Percentiles rank a stretch among this genome's conserved stretches.
phyloP scores from a whole-genome alignment of 208 protist species.

The Trypanosoma brucei region DNA sequence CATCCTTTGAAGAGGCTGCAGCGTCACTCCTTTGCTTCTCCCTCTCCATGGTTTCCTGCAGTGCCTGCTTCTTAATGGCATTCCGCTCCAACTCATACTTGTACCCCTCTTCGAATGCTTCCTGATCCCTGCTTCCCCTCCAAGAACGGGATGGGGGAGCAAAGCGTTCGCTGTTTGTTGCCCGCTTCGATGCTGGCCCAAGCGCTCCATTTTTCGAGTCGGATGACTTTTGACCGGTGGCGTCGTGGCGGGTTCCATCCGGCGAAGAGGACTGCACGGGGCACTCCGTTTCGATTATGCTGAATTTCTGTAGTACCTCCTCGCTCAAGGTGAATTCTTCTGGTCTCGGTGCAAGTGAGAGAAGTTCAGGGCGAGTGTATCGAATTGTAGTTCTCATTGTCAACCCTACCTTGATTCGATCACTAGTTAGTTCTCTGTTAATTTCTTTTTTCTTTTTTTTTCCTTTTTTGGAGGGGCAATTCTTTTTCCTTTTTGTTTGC shows the following conservation, averaged over 20 bases:
- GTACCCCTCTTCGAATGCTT: conserved; percentile 83
- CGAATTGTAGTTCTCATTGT: conserved; percentile 16
- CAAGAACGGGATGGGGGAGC: conserved; percentile 35
- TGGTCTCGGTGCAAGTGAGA: conserved; percentile 34
- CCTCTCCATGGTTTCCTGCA: conserved; percentile 68
- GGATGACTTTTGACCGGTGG: conserved; percentile 4
- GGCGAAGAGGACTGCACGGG: conserved; percentile 1
- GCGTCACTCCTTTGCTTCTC: conserved; percentile 29
- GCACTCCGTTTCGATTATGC: conserved; percentile 58
- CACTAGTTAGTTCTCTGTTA: too few relatives aligned
- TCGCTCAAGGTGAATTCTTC: conserved; percentile 28
- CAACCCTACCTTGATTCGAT: background rate
- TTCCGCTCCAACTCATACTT: conserved; percentile 78
- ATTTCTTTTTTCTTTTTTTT: too few relatives aligned
- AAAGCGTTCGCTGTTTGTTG: conserved; percentile 50
- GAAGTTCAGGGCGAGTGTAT: conserved; percentile 59
- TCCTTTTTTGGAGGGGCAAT: too few relatives aligned
- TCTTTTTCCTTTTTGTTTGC: too few relatives aligned
- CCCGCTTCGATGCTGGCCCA: background rate
- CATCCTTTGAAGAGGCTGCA: background rate
- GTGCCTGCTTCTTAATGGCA: conserved; percentile 45
- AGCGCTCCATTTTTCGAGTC: conserved; percentile 4
- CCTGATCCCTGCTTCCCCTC: conserved; percentile 62
- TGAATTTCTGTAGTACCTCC: conserved; percentile 52
- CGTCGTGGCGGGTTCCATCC: conserved; percentile 7